These are phyloP conservation scores for Fusarium sp. DNA, from an alignment of 2,329 filamentous ascomycete species.

Conservation along the genomic window DNA sequence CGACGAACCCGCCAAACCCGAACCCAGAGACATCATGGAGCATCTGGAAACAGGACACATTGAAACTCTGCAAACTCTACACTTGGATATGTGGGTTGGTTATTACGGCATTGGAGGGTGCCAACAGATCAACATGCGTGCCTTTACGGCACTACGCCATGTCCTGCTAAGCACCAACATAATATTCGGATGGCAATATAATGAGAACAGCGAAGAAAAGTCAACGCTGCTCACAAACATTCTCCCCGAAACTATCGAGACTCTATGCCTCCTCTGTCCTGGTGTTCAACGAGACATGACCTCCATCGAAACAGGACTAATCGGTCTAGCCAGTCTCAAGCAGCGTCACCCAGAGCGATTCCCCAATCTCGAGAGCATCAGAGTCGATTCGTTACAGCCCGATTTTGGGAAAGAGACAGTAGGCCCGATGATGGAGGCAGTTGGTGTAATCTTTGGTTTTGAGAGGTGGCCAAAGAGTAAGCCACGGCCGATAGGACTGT, in stretches of 20 bases:
- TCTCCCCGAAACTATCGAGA: not conserved
- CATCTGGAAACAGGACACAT: not conserved
- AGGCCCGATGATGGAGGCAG: not conserved
- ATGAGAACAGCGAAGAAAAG: not conserved
- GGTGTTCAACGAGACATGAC: not conserved
- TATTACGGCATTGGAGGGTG: not conserved
- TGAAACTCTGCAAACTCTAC: not conserved
- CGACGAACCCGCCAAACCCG: not conserved
- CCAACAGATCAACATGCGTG: not conserved
- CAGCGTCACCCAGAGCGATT: not conserved
- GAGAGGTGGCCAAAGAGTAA: not conserved
- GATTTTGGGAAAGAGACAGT: not conserved
- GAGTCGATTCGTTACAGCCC: not conserved
- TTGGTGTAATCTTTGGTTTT: not conserved
- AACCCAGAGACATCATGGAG: not conserved
- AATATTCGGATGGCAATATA: not conserved
- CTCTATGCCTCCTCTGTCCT: not conserved
- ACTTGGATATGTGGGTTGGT: not conserved
- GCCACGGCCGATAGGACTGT: not conserved
- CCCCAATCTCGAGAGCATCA: not conserved
- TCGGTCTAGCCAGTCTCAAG: not conserved
- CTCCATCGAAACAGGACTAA: not conserved
- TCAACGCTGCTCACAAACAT: not conserved
- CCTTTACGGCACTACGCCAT: not conserved
- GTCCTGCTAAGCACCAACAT: not conserved